Conservation (phyloP, 352 stramenopile genomes). For the Hyaloperonospora arabidopsidis region DNA sequence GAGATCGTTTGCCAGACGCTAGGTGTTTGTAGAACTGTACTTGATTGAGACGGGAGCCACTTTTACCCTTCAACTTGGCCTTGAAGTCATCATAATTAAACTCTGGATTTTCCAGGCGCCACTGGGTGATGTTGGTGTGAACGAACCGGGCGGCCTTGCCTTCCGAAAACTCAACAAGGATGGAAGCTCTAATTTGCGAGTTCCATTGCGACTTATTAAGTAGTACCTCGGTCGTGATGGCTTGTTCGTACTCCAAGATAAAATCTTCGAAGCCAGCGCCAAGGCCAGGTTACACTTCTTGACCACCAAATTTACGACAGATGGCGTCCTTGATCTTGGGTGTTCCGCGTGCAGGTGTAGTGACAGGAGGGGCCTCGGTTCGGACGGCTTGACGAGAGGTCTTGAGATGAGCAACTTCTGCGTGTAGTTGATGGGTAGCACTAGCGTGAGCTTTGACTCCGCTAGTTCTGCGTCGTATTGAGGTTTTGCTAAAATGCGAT, state of each 20-base stretch:
- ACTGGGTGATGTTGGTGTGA: conserved; percentile 8
- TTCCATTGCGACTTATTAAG: conserved; percentile 6
- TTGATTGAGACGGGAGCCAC: conserved; percentile 12
- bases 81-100: conserved; percentile 6
- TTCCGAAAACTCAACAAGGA: conserved; percentile 8
- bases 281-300: conserved; percentile 8
- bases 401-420: no score
- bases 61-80: conserved; percentile 1
- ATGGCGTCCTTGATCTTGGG: conserved; percentile 5
- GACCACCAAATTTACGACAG: conserved; percentile 4
- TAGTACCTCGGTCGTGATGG: conserved; percentile 1
- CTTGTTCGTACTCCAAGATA: conserved; percentile 12
- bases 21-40: conserved; percentile 10
- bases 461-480: no score
- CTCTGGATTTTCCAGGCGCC: conserved; percentile 2
- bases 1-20: conserved; percentile 3
- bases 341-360: neutral
- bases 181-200: conserved; percentile 2
- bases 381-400: no score
- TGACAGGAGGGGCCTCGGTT: no score
- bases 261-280: conserved; percentile 13
- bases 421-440: no score
- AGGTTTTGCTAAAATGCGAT: no score
- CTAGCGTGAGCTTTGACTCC: no score
- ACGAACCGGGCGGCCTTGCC: conserved; percentile 8